These are phyloP conservation scores for Verticillium albo-atrum DNA, from an alignment of 2,329 filamentous ascomycete genomes.

Conservation along the genomic window DNA sequence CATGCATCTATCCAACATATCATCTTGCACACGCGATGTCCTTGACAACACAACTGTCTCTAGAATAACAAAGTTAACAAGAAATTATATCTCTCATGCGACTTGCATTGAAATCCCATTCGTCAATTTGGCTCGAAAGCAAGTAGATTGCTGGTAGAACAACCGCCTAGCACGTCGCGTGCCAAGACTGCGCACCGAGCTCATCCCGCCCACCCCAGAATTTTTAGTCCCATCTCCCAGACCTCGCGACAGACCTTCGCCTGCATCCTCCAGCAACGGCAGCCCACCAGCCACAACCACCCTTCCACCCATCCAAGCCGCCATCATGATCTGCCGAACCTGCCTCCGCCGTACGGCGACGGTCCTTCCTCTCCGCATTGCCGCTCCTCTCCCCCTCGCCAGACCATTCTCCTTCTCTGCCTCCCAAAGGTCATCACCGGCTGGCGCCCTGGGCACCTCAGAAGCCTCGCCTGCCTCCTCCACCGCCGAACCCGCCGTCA, in stretches of 20 bases:
- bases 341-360: conserved; percentile 45
- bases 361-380: conserved; percentile 19
- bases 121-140: neutral
- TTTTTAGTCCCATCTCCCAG: conserved; percentile 9
- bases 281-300: neutral
- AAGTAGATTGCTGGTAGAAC: neutral
- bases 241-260: conserved; percentile 1
- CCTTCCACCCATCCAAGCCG: neutral
- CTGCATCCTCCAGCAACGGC: neutral
- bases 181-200: neutral
- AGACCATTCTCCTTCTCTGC: conserved; percentile 36
- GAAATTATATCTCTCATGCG: too few species aligned
- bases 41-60: neutral
- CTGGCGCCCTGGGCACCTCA: conserved; percentile 2
- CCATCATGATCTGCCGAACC: conserved; percentile 34
- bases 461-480: conserved; percentile 22
- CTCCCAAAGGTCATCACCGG: conserved; percentile 6
- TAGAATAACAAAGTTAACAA: too few species aligned
- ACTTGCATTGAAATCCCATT: too few species aligned
- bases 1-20: neutral
- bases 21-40: neutral
- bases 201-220: conserved; percentile 13
- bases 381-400: conserved; percentile 11
- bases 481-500: conserved; percentile 25
- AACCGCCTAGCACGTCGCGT: neutral